Evolutionary conservation across 805 yeast genomes (phyloP).

Genomic region (Suhomyces faveliae): DNA sequence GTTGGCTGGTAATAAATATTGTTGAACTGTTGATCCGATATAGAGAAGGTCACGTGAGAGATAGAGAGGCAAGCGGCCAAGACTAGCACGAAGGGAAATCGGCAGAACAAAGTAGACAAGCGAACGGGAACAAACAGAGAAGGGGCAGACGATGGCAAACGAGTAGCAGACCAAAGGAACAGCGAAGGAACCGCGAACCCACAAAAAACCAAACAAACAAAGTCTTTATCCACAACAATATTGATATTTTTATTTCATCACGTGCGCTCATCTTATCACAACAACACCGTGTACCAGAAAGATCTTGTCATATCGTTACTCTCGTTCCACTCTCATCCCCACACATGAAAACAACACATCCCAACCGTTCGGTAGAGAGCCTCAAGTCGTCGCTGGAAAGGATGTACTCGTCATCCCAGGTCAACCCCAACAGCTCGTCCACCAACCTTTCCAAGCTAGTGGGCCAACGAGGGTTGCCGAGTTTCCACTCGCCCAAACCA

Average conservation of each 20-base stretch:
- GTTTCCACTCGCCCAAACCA: constrained; percentile 20
- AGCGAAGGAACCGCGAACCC: no score
- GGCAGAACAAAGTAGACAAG: no score
- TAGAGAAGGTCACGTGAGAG: not conserved
- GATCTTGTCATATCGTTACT: not conserved
- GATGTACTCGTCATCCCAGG: constrained; percentile 15
- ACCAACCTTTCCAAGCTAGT: constrained; percentile 30
- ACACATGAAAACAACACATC: not conserved
- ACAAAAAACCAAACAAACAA: no score
- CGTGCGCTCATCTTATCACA: constrained; percentile 1
- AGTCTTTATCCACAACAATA: no score
- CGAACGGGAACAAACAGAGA: no score
- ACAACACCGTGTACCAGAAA: not conserved
- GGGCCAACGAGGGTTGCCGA: constrained; percentile 4
- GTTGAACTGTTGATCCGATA: constrained; percentile 1
- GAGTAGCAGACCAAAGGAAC: no score
- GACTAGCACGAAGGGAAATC: no score
- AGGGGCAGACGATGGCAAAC: no score
- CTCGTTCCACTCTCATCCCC: not conserved
- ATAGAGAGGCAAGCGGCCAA: not conserved
- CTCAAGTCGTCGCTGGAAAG: not conserved
- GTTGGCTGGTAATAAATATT: not conserved
- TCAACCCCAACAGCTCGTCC: constrained; percentile 38
- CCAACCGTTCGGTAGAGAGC: constrained; percentile 1
- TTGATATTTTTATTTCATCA: not conserved